Base-by-base conservation (phyloP, 169 alveolate genomes). In the Plasmodium chabaudi region DNA sequence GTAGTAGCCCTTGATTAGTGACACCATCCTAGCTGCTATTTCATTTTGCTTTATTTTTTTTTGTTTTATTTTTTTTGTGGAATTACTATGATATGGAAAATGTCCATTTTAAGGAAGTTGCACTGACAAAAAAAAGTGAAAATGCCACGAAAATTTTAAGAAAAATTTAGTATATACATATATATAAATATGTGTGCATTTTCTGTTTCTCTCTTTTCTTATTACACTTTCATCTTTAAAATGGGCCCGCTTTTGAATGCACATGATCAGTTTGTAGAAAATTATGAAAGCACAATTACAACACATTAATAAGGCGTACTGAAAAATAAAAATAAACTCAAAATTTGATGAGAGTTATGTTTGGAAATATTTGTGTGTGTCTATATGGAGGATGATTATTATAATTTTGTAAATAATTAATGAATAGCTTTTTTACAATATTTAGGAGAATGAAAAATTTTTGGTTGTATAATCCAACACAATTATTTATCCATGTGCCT, bases 391-490 rank as follows among this genome's bases (percentile, higher is more conserved):
- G 1, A 27, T 27, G 1, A 27, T 27, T 27, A 1, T 27, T 27
- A 27, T 27, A 27, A 25, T 25, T 1, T 25, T 0, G 34, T 27
- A 27, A 27, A 27, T 27, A 27, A 27, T 0, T 27, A 27, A 27
- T 27, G 39, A 1, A 27, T 27, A 27, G 2, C 44, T 23, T 39
- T 44, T 57, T 79, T 47, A 79, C 89, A 60, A 79, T 65, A 65
- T 64, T 79, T 56, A 79, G 51, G 59, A 79, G 89, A 27, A 91
- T 93, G 77, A 96, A 96, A 74, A 88, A 95, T 82, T 95, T 95
- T 70, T 96, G 95, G 72, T 96, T 96, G 87, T 96, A 94, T 75
- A 93, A 93, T 17, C 98, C 98, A 19, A 95, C 94, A 72, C 98
- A 96, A 71, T 88, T 94, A 12, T 96, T 96, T 34, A 95, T 88